phyloP scores from a whole-genome alignment of 2,329 filamentous ascomycete genomes.

The Coleophoma eucalyptorum region DNA sequence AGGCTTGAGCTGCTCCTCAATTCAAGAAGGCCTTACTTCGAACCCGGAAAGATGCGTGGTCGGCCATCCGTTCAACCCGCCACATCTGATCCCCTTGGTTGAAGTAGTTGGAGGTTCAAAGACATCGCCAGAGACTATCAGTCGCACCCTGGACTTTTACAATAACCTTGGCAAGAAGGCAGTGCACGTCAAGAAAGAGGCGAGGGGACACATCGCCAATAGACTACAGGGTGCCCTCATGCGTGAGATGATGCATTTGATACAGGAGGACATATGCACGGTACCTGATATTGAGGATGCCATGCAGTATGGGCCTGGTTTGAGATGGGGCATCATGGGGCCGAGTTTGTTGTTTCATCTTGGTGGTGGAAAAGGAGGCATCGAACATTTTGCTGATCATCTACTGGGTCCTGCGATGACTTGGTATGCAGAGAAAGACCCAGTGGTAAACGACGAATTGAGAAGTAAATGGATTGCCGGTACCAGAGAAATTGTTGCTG shows the following conservation, averaged over 20 bases:
- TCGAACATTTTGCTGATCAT: slow-evolving; percentile 11
- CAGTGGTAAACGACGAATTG: slow-evolving; percentile 14
- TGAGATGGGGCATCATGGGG: slow-evolving; percentile 4
- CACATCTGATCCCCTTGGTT: slow-evolving; percentile 42
- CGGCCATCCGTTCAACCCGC: slow-evolving; percentile 45
- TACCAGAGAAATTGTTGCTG: background rate
- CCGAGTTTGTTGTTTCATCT: slow-evolving; percentile 3
- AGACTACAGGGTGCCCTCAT: slow-evolving; percentile 37
- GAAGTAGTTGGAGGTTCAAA: slow-evolving; percentile 36
- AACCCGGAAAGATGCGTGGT: slow-evolving; percentile 22
- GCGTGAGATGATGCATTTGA: slow-evolving; percentile 31
- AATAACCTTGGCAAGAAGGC: slow-evolving; percentile 34
- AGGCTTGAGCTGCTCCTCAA: slow-evolving; percentile 21
- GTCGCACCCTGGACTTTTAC: slow-evolving; percentile 33
- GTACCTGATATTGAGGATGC: slow-evolving; percentile 23
- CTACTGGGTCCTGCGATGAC: slow-evolving; percentile 14
- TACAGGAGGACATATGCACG: slow-evolving; percentile 27
- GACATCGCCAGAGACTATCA: background rate
- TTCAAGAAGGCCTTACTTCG: slow-evolving; percentile 6
- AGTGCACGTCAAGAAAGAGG: slow-evolving; percentile 35
- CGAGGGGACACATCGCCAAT: slow-evolving; percentile 39
- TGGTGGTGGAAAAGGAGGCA: background rate
- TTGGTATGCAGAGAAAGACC: slow-evolving; percentile 17
- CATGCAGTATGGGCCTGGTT: slow-evolving; percentile 1
- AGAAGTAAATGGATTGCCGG: slow-evolving; percentile 14